A percentile compares a stretch with the other conserved stretches of the same genome.
phyloP scores from a whole-genome alignment of 2,329 filamentous ascomycete genomes.

The Nothophoma quercina region DNA sequence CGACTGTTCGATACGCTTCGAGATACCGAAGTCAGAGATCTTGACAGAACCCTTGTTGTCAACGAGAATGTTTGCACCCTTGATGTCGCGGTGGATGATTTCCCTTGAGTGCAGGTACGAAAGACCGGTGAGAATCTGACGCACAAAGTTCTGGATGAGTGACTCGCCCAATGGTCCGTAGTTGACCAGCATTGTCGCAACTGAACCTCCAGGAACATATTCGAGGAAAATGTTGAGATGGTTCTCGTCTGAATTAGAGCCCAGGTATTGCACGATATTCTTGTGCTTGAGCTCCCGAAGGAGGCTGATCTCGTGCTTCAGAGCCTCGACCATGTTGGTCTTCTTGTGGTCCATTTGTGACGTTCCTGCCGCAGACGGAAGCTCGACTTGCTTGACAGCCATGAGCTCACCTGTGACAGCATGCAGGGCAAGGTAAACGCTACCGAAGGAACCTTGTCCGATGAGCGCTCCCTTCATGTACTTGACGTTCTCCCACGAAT shows the following conservation, averaged over 20 bases:
- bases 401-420: constrained; percentile 96
- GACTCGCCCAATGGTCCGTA: constrained; percentile 95
- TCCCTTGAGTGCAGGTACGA: constrained; percentile 93
- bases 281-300: constrained; percentile 92
- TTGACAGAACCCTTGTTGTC: constrained; percentile 99
- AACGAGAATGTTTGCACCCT: constrained; percentile 97
- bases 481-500: constrained; percentile 95
- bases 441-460: constrained; percentile 95
- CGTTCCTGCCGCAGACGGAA: constrained; percentile 78
- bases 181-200: constrained; percentile 98
- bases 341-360: constrained; percentile 83
- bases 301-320: constrained; percentile 95
- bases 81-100: constrained; percentile 99
- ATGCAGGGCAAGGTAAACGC: constrained; percentile 92
- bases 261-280: constrained; percentile 98
- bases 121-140: constrained; percentile 91
- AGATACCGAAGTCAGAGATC: constrained; percentile 98
- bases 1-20: constrained; percentile 93
- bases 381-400: constrained; percentile 97
- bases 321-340: constrained; percentile 96
- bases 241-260: constrained; percentile 88
- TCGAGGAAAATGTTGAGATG: constrained; percentile 99
- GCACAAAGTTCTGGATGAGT: constrained; percentile 93
- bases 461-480: constrained; percentile 99
- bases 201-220: constrained; percentile 96